Base-by-base conservation (phyloP, 805 yeast species). In the Monosporozyma unispora region DNA sequence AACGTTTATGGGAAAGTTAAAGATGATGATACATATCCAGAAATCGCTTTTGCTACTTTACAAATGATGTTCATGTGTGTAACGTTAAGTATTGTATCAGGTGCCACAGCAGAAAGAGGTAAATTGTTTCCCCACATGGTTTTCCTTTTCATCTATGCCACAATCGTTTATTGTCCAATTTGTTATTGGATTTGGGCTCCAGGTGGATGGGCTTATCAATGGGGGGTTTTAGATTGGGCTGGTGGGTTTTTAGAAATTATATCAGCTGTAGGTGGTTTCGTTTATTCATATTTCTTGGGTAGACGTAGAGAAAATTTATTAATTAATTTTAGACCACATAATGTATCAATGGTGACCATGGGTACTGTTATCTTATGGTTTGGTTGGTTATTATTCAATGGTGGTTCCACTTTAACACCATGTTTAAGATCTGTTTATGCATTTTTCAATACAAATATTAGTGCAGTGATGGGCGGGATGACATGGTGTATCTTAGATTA, bases 181-280 rank as follows among this genome's bases (percentile, higher is more conserved):
- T 91, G 91, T 5, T 87, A 81, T 69, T 90, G 98, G 97, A 81
- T 87, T 49, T 91, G 98, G 98, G 84, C 88, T 50, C 63, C 86
- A 1, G 82, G 82, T 44, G 98, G 99, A 38, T 91, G 98, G 98
- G 96, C 96, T 35, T 76, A 76, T 56, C 74, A 80, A 57, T 91
- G 96, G 81, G 96, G 96, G 5, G 98, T 83, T 1, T 73, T 91
- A 47, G 99, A 91, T 66, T 91, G 87, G 67, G 99, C 99, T 22
- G 99, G 99, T 28, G 97, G 97, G 0, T 96, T 97, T 0, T 96
- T 91, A 25, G 98, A 91, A 66, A 87, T 93, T 50, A 76, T 87
- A 28, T 82, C 95, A 22, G 98, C 98, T 52, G 84, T 89, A 22
- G 85, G 88, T 33, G 97, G 96, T 1, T 82, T 91, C 58, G 96